Evolutionary conservation across 768 basidiomycete genomes (phyloP), one percentile per base, ranked within the genome.

Genomic region (Lactarius sp.): DNA sequence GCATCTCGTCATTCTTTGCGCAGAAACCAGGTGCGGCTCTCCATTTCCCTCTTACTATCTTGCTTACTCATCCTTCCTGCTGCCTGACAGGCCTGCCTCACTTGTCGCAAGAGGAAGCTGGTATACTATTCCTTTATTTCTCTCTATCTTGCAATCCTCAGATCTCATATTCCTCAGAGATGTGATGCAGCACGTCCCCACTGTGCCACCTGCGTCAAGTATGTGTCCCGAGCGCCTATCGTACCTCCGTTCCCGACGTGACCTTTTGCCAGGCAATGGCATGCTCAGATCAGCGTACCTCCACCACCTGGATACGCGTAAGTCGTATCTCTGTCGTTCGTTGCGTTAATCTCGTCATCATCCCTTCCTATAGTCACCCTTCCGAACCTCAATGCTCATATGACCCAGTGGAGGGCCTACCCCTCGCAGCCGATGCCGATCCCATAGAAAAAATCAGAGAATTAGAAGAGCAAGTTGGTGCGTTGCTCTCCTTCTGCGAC

Each of bases 141-240:
- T 16, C 31, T 33, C 27, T 34, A 60, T 51, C 31, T 61, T 41
- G 20, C 36, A 52, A 16, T 56, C 22, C 66, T 58, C 64, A 60
- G 56, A 56, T 50, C 44, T 27, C 61, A 31, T 66, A 39, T 33
- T 18, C 31, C 34, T 27, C 69, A 93, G 90, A 92, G 92, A 88
- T 94, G 91, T 68, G 91, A 94, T 74, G 91, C 91, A 47, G 82
- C 86, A 47, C 86, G 92, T 66, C 91, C 91, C 13, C 89, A 92
- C 72, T 94, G 91, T 71, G 81, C 84, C 47, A 92, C 91, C 57
- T 93, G 91, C 70, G 82, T 90, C 64, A 92, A 87, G 90, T 90
- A 69, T 70, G 85, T 80, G 18, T 42, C 20, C 34, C n/a, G 1
- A 41, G 20, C 12, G 6, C 47, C 27, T 22, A 6, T 49, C 51